Evolutionary conservation across 768 basidiomycete species (phyloP).

Genomic region (Phanerodontia chrysosporium): DNA sequence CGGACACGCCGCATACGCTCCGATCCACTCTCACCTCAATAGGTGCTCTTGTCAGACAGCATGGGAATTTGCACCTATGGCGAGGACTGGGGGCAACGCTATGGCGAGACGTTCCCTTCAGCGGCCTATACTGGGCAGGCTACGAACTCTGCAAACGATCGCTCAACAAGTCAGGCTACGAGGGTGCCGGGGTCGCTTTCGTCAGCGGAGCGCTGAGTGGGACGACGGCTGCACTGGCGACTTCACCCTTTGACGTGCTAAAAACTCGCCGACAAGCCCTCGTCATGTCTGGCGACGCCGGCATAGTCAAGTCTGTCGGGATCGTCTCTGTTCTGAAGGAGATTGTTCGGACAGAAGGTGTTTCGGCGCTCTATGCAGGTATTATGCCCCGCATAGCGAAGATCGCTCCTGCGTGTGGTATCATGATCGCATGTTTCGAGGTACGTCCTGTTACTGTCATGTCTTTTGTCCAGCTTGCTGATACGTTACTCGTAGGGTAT

Average conservation of each 20-base stretch:
- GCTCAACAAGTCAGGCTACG: conserved; percentile 48
- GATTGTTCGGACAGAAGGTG: conserved; percentile 77
- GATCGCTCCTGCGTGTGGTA: conserved; percentile 95
- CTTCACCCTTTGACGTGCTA: conserved; percentile 94
- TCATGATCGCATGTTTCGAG: conserved; percentile 98
- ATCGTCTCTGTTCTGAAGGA: conserved; percentile 63
- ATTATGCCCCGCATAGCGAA: conserved; percentile 86
- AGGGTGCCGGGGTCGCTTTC: conserved; percentile 73
- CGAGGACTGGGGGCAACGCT: conserved; percentile 87
- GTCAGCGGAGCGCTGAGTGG: conserved; percentile 89
- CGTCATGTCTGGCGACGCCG: conserved; percentile 47
- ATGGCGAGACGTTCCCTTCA: conserved; percentile 98
- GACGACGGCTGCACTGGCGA: conserved; percentile 78
- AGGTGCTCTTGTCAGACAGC: conserved; percentile 48
- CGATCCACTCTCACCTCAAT: conserved; percentile 68
- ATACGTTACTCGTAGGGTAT: conserved; percentile 43
- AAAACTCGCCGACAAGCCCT: conserved; percentile 92
- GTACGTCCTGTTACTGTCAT: conserved; percentile 30
- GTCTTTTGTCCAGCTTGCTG: conserved; percentile 14
- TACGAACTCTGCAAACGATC: conserved; percentile 80
- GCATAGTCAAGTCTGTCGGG: conserved; percentile 30
- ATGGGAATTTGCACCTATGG: conserved; percentile 78
- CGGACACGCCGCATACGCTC: conserved; percentile 70
- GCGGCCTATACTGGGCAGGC: conserved; percentile 94
- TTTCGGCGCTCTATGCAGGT: conserved; percentile 76